Percentiles rank a stretch among this genome's conserved stretches.
Conservation (phyloP, 2,329 filamentous ascomycete species). For the Microdochium nivale region DNA sequence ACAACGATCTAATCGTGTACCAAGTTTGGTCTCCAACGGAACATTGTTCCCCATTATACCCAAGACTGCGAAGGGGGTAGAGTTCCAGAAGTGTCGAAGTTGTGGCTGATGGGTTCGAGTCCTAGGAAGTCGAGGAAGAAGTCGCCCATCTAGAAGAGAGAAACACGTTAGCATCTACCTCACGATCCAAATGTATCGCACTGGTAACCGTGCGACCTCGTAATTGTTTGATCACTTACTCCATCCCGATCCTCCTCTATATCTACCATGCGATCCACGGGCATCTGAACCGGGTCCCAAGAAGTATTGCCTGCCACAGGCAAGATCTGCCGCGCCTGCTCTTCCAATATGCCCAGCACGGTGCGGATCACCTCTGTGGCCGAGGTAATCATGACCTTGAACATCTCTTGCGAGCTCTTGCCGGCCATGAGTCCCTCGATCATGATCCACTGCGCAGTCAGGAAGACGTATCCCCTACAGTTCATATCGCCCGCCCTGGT, state of each 20-base stretch:
- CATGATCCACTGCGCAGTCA: slow-evolving; percentile 18
- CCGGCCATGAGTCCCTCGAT: slow-evolving; percentile 31
- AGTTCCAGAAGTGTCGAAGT: background rate
- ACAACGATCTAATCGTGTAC: no score
- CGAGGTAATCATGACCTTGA: slow-evolving; percentile 17
- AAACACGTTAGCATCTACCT: background rate
- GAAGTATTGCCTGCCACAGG: background rate
- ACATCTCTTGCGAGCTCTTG: slow-evolving; percentile 21
- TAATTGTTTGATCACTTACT: background rate
- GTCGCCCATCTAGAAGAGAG: background rate
- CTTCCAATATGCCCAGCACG: background rate
- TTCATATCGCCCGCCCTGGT: slow-evolving; percentile 46
- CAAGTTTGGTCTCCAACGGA: no score
- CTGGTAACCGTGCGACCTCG: no score
- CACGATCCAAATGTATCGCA: background rate
- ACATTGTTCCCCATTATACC: background rate
- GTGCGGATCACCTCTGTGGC: background rate
- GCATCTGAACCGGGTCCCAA: background rate
- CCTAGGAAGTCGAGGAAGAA: background rate
- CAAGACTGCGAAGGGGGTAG: background rate
- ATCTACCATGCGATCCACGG: background rate
- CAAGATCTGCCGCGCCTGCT: background rate
- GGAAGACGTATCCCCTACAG: slow-evolving; percentile 40
- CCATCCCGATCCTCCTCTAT: background rate
- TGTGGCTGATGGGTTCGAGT: background rate